Evolutionary conservation across 345 rosid genomes (phyloP), one percentile per base, ranked within the genome.

Genomic region (Salix purpurea): DNA sequence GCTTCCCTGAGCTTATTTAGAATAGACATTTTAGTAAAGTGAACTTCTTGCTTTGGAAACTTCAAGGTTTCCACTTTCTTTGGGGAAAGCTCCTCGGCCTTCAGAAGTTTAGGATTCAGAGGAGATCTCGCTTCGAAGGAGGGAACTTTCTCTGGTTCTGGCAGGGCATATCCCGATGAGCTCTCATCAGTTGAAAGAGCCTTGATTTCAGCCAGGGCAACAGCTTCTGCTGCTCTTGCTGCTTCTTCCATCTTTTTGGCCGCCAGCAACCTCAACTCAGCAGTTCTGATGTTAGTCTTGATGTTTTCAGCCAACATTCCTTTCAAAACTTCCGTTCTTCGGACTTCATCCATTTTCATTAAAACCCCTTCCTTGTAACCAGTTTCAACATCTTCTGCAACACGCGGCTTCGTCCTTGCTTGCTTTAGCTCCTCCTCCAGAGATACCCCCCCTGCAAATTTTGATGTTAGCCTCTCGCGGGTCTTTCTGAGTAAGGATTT

Each of bases 191-290:
- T 65, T 19, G 96, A 91, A 42, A 93, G 70, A 73, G 83, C 85
- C 69, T 87, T 82, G 64, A 91, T 88, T 76, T 92, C 98, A 6
- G 90, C 90, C 7, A 92, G 64, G 6, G 99, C 99, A 30, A 96
- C 90, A 34, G 94, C 96, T 87, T 96, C 98, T 2, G 97, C 91
- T 40, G 99, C 99, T 77, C 83, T 87, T 18, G 99, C 99, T 75
- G 99, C 99, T 85, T 96, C 99, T 87, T 93, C 98, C 99, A 93
- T 93, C 86, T 93, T 96, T 67, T 87, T 91, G 37, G 97, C 98
- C n/a, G 99, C 99, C 76, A 89, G 65, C 84, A 89, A 76, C 82
- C 93, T 96, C 94, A 96, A 89, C 77, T 96, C 98, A 50, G 91
- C 96, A 2, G 91, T 90, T 78, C 72, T 89, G 48, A 90, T 46